These are phyloP conservation scores for Clavispora santaluciae DNA, from an alignment of 805 yeast genomes.

Conservation along the genomic window DNA sequence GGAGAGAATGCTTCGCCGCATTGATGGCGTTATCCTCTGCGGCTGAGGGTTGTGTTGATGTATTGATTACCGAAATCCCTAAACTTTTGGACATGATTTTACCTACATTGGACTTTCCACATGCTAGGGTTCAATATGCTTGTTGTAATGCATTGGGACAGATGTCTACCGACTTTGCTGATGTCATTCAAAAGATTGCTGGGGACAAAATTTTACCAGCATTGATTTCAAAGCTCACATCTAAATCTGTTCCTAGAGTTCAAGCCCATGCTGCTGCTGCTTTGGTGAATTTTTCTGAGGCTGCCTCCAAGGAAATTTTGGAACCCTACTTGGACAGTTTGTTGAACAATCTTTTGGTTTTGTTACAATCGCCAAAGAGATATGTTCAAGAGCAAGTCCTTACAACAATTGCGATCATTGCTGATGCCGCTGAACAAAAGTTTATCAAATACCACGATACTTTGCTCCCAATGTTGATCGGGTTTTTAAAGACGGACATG, in stretches of 20 bases:
- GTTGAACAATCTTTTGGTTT: conserved; percentile 64
- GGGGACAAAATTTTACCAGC: conserved; percentile 83
- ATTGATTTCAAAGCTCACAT: conserved; percentile 71
- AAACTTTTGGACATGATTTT: conserved; percentile 76
- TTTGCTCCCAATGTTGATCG: conserved; percentile 80
- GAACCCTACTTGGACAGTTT: conserved; percentile 91
- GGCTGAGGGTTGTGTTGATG: conserved; percentile 95
- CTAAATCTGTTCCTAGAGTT: conserved; percentile 78
- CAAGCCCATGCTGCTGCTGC: conserved; percentile 99
- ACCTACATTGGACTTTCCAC: conserved; percentile 81
- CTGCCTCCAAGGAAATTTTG: conserved; percentile 77
- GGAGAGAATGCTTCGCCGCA: conserved; percentile 97
- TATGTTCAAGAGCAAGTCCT: conserved; percentile 97
- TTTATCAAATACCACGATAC: conserved; percentile 92
- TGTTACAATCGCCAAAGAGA: conserved; percentile 80
- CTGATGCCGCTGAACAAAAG: conserved; percentile 89
- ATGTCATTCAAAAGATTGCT: conserved; percentile 73
- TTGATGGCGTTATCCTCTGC: conserved; percentile 95
- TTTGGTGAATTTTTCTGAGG: conserved; percentile 89
- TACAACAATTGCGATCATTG: conserved; percentile 94
- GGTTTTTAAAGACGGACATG: conserved; percentile 73
- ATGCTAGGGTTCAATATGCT: conserved; percentile 94
- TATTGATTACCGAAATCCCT: conserved; percentile 75
- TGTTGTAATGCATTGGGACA: conserved; percentile 97
- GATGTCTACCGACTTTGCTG: conserved; percentile 94